Base-by-base conservation (phyloP, 768 basidiomycete species). In the Mycena alexandri region DNA sequence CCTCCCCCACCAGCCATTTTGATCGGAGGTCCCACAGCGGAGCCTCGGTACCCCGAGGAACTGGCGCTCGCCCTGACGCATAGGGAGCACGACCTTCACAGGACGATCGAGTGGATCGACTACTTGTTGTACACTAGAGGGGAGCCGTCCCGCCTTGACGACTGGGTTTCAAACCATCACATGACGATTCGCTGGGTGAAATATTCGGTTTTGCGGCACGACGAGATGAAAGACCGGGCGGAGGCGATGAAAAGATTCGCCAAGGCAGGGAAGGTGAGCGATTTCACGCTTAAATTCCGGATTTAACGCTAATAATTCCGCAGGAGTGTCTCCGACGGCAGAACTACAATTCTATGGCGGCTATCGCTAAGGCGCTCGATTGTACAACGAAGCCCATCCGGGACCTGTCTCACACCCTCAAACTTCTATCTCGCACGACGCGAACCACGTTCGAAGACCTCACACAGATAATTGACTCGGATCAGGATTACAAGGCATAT, bases 321-420 rank as follows among this genome's bases (percentile, higher is more conserved):
- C 10, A 24, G 22, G 47, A 48, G 47, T 48, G 47, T 48, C 47
- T 48, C 47, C 47, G 22, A 24, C 47, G 47, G 22, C 47, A 48
- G 14, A 48, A 48, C 47, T 48, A 48, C 47, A 48, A 48, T 48
- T 48, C 29, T 48, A 22, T 48, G n/a, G 47, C 47, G 21, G 47
- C 47, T 48, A 48, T 48, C 22, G 47, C 47, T 48, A 7, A 48
- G 22, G 29, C 29, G 29, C 29, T 29, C 29, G 29, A 29, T 29
- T 29, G 3, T 29, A 29, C 29, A 29, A 29, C 13, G 21, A 48
- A 48, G 47, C 47, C 47, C 12, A 48, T 48, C 21, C 22, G 21
- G n/a, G 47, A 48, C 47, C 12, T 48, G 47, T 48, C 47, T 5
- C 47, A 24, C 21, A 48, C 47, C 21, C 14, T 11, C 21, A 24